phyloP scores from a whole-genome alignment of 1,284 basidiomycete genomes.

The Schizopora paradoxa region DNA sequence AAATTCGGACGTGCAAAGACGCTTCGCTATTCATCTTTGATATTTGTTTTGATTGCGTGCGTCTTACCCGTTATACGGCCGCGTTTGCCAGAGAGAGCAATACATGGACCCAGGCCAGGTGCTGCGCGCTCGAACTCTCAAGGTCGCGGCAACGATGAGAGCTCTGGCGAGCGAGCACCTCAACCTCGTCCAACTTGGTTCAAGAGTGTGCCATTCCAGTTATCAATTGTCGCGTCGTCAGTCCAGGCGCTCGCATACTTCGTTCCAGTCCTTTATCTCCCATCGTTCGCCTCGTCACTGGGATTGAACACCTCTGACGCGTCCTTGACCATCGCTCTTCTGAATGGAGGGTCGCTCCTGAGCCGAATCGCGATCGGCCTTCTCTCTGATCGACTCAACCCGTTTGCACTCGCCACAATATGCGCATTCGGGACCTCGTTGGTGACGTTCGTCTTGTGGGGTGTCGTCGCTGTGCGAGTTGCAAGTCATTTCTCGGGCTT shows the following conservation, averaged over 20 bases:
- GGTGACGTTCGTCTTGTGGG: constrained; percentile 36
- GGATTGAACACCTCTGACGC: constrained; percentile 23
- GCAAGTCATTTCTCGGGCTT: constrained; percentile 31
- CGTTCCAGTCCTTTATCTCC: constrained; percentile 33
- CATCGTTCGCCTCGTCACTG: constrained; percentile 31
- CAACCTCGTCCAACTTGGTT: constrained; percentile 24
- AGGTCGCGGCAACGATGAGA: too few species aligned
- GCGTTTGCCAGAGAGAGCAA: constrained; percentile 29
- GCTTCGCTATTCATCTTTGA: constrained; percentile 27
- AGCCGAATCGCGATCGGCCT: constrained; percentile 31
- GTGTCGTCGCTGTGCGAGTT: constrained; percentile 31
- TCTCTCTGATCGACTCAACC: constrained; percentile 33
- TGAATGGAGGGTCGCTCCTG: constrained; percentile 32
- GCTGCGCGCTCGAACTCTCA: constrained; percentile 16
- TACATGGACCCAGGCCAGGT: constrained; percentile 19
- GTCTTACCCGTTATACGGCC: constrained; percentile 30
- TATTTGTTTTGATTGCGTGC: constrained; percentile 24
- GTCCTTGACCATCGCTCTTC: constrained; percentile 26
- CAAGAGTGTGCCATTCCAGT: constrained; percentile 26
- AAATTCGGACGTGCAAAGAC: constrained; percentile 26
- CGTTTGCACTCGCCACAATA: constrained; percentile 31
- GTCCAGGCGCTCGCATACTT: constrained; percentile 32
- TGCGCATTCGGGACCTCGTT: constrained; percentile 28
- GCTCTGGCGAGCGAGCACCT: too few species aligned
- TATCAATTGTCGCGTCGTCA: constrained; percentile 30